Base-by-base conservation (phyloP, 345 rosid species). In the Ceriops tagal region DNA sequence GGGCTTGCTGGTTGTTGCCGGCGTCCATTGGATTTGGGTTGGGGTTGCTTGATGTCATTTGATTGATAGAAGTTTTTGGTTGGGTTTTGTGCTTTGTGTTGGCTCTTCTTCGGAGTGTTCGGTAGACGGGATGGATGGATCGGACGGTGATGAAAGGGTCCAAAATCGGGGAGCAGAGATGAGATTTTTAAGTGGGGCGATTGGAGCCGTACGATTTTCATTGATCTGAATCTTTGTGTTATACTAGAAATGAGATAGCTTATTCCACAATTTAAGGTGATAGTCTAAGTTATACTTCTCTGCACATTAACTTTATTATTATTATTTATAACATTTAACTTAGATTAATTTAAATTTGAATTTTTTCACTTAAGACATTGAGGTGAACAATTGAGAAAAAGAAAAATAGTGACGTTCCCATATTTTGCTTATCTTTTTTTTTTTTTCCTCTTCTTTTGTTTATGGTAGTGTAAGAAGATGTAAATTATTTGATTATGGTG, bases 1-100 rank as follows among this genome's bases (percentile, higher is more conserved):
- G 92, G 53, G 75, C 83, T 76, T 78, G 92, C 46, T 62, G 80
- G 62, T 22, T 62, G 67, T 27, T 32, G 71, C 27, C 61, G 74
- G 27, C 67, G 49, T 76, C 80, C 80, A 76, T 76, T 21, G 24
- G 69, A 11, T 67, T 59, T 18, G 7, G 28, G 24, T 1, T 43
- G 49, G 19, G 19, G 49, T 13, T 26, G 10, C 21, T 20, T 9
- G 58, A 2, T 55, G 28, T 15, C 18, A 43, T 56, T 24, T 11
- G 13, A 15, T 24, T 9, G 31, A 56, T 56, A 15, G 3, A 43
- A 3, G 49, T 0, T 43, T 43, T 43, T 43, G 49, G 18, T 43
- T 43, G 18, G 49, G 49, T 43, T 43, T 43, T 43, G 49, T 13
- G 5, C 4, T 15, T 3, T 13, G 49, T 43, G 49, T 43, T 43